Base-by-base conservation (phyloP, 1,284 basidiomycete species). In the Ganoderma boninense region DNA sequence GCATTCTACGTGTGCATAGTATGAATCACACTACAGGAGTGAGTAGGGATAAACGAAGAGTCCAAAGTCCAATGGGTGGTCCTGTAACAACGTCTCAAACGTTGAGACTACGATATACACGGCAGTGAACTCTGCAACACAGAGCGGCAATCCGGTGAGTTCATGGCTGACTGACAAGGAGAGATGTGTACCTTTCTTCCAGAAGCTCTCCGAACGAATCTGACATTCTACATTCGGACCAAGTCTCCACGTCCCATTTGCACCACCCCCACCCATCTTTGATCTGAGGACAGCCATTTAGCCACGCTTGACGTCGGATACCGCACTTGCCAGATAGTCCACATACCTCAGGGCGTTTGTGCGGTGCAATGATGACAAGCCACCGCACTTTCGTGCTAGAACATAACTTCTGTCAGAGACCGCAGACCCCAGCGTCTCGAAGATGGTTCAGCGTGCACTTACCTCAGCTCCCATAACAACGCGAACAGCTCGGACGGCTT, bases 241-340 rank as follows among this genome's bases (percentile, higher is more conserved):
- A 93, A 13, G 76, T 77, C n/a, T 85, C 82, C 26, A 87, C 79
- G 75, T 93, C 86, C 90, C 91, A 93, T 72, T 91, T 87, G 13
- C 80, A 78, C 91, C 91, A 94, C 14, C 92, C 91, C 91, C 91
- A 93, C 0, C 89, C 89, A 16, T 88, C 86, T 79, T 92, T 93
- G 74, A 93, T 89, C 91, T 92, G 38, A 64, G n/a, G 5, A 2
- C 38, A 70, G 49, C 18, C 59, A 29, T 67, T 23, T 4, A 62
- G 13, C 32, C 40, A 42, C 26, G 40, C 14, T 14, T 38, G 23
- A 71, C 60, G 23, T 59, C 49, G 60, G 29, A 42, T 32, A 38
- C 23, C 63, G 7, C 29, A 10, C 35, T 26, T 40, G 26, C 29
- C 18, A 18, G 5, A 49, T 16, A 64, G 38, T 40, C 11, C 7